phyloP scores from a whole-genome alignment of 805 yeast genomes.

The Candida silvicultrix region DNA sequence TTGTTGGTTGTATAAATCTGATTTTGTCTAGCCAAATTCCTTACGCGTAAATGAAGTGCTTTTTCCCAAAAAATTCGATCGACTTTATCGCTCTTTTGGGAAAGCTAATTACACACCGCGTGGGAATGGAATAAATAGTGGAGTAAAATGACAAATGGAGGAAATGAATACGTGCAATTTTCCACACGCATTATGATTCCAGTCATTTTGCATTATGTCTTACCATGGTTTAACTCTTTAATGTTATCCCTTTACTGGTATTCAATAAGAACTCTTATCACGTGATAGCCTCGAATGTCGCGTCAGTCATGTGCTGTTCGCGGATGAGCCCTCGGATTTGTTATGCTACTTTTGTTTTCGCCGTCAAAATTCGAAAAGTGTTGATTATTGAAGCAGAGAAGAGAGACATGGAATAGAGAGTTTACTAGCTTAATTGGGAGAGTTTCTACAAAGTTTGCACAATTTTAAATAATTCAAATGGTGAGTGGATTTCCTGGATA shows the following conservation, averaged over 20 bases:
- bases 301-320: background rate
- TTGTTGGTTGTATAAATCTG: background rate
- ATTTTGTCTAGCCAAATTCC: background rate
- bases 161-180: background rate
- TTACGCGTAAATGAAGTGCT: conserved; percentile 1
- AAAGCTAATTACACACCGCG: conserved; percentile 1
- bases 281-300: background rate
- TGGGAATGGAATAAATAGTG: background rate
- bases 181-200: no score
- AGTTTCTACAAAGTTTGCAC: no score
- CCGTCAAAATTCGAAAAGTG: background rate
- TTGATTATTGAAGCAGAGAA: background rate
- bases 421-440: no score
- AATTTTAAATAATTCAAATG: no score
- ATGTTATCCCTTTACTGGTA: no score
- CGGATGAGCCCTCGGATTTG: background rate
- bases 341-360: background rate
- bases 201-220: no score
- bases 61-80: background rate
- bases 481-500: background rate
- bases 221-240: no score
- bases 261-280: background rate
- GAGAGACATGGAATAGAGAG: background rate
- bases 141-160: background rate
- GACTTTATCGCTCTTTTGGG: background rate